A percentile compares a stretch with the other conserved stretches of the same genome.
phyloP scores from a whole-genome alignment of 106 monocot genomes.

The Dioscorea alata region DNA sequence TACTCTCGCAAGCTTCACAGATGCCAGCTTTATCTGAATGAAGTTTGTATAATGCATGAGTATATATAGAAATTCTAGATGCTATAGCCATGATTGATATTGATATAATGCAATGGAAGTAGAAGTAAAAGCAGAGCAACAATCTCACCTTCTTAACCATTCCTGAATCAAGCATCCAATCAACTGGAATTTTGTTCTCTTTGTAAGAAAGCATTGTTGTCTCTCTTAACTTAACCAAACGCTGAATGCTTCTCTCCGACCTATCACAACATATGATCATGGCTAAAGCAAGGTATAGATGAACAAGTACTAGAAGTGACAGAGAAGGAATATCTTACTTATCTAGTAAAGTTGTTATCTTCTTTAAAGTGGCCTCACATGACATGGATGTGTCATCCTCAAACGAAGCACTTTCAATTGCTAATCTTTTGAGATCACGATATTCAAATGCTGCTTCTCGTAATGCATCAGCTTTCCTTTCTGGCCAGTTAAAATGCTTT shows the following conservation, averaged over 20 bases:
- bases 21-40: conserved; percentile 61
- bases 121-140: background rate
- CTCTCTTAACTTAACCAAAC: conserved; percentile 53
- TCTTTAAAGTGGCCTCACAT: conserved; percentile 55
- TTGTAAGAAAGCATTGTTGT: conserved; percentile 32
- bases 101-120: background rate
- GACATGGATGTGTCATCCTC: conserved; percentile 35
- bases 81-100: too few species aligned
- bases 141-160: conserved; percentile 54
- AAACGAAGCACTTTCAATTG: conserved; percentile 37
- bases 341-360: conserved; percentile 49
- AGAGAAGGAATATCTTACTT: conserved; percentile 28
- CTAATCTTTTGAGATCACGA: conserved; percentile 54
- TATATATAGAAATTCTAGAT: too few species aligned
- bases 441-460: conserved; percentile 82
- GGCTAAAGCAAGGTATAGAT: background rate
- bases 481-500: conserved; percentile 94
- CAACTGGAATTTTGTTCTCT: conserved; percentile 61
- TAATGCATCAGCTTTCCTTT: conserved; percentile 84
- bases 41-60: too few species aligned
- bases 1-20: conserved; percentile 58
- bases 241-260: conserved; percentile 55
- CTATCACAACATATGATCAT: conserved; percentile 13
- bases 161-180: conserved; percentile 92
- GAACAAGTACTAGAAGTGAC: background rate